These are phyloP conservation scores for Lyophyllum atratum DNA, from an alignment of 768 basidiomycete species.

Conservation along the genomic window DNA sequence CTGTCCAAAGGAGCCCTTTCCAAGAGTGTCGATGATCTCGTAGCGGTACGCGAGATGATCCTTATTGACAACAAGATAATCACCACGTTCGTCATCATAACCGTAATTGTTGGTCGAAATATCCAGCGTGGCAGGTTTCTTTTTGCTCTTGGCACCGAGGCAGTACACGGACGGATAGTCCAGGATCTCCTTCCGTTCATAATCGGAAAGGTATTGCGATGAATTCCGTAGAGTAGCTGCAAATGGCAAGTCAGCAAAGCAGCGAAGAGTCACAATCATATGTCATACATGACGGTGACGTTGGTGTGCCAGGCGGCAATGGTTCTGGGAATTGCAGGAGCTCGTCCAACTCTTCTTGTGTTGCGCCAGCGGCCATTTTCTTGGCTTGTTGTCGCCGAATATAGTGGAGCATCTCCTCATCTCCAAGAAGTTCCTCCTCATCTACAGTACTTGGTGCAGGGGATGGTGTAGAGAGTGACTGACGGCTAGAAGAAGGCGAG, in stretches of 20 bases:
- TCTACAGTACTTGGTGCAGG: constrained; percentile 77
- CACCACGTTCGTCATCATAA: constrained; percentile 97
- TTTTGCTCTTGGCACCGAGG: constrained; percentile 76
- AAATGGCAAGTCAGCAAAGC: constrained; percentile 12
- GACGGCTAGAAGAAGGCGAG: constrained; percentile 71
- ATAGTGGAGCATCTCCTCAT: constrained; percentile 97
- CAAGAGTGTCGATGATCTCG: constrained; percentile 88
- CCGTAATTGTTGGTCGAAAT: constrained; percentile 85
- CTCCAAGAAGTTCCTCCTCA: constrained; percentile 86
- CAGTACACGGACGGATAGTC: constrained; percentile 86
- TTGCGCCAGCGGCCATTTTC: constrained; percentile 79
- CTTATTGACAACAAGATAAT: constrained; percentile 86
- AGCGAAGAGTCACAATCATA: background rate
- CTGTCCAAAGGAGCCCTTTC: constrained; percentile 98
- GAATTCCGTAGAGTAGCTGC: constrained; percentile 69
- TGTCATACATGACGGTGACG: constrained; percentile 70
- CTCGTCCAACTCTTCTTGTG: constrained; percentile 85
- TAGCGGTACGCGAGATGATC: constrained; percentile 99
- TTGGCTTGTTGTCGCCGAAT: constrained; percentile 89
- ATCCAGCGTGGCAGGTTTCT: constrained; percentile 78
- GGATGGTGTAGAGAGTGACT: constrained; percentile 83
- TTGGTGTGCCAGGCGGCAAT: constrained; percentile 62
- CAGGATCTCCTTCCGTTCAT: constrained; percentile 88
- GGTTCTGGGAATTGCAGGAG: constrained; percentile 94
- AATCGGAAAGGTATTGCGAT: constrained; percentile 76